Percentiles rank a stretch among this genome's conserved stretches.
Evolutionary conservation across 1,284 basidiomycete genomes (phyloP).

Genomic region (Phylloporus sp.): DNA sequence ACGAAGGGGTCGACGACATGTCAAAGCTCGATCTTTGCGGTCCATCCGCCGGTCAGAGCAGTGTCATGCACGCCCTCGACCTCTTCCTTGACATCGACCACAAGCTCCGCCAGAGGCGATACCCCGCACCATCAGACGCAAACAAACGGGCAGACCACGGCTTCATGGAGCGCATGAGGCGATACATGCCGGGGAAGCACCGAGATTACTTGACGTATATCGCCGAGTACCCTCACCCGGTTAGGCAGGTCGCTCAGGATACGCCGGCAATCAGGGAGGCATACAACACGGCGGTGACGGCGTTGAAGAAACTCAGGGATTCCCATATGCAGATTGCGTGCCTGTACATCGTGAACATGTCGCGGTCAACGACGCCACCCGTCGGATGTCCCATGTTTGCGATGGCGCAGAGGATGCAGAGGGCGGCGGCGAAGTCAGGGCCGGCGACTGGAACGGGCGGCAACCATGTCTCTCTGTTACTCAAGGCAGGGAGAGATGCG

Average conservation of each 20-base stretch:
- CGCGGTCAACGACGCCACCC: constrained; percentile 53
- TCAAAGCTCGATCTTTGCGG: constrained; percentile 74
- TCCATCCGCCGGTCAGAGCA: constrained; percentile 94
- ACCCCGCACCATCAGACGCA: constrained; percentile 68
- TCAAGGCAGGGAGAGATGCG: constrained; percentile 89
- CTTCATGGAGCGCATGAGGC: constrained; percentile 83
- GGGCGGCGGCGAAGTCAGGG: constrained; percentile 43
- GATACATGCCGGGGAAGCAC: constrained; percentile 82
- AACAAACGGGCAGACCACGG: constrained; percentile 68
- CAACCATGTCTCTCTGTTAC: constrained; percentile 76
- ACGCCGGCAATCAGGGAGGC: constrained; percentile 65
- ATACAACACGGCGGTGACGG: constrained; percentile 80
- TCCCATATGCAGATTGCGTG: constrained; percentile 89
- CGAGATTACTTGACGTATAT: constrained; percentile 67
- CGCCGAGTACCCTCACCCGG: constrained; percentile 48
- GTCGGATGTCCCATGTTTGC: constrained; percentile 55
- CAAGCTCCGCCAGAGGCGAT: constrained; percentile 71
- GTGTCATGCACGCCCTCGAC: constrained; percentile 83
- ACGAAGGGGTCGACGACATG: constrained; percentile 73
- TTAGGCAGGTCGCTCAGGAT: constrained; percentile 62
- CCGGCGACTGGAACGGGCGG: constrained; percentile 87
- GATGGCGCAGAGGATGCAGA: constrained; percentile 57
- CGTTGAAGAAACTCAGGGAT: constrained; percentile 84
- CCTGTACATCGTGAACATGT: constrained; percentile 83
- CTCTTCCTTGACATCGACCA: constrained; percentile 86